Percentiles rank a stretch among this genome's conserved stretches.
Conservation (phyloP, 2,329 filamentous ascomycete species). For the Rhynchosporium graminicola region DNA sequence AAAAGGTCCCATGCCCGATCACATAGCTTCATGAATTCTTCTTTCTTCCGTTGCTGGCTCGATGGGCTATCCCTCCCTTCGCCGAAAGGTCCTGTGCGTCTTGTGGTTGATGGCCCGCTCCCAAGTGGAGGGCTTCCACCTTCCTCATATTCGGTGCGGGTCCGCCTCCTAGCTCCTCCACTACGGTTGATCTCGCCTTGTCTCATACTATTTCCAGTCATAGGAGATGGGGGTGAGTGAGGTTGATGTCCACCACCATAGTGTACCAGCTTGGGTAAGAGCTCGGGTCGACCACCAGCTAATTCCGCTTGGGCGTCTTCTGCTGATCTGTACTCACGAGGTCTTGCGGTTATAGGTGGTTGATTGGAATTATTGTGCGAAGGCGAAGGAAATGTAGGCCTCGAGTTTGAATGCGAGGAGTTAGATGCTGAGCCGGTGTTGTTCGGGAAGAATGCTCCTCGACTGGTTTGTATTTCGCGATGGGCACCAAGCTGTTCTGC, state of each 20-base stretch:
- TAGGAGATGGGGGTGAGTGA: slow-evolving; percentile 72
- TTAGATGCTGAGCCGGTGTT: slow-evolving; percentile 47
- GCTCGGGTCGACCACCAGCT: slow-evolving; percentile 86
- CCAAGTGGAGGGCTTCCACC: slow-evolving; percentile 84
- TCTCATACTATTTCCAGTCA: slow-evolving; percentile 38
- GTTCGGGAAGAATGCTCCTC: slow-evolving; percentile 31
- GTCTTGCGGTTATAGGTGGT: slow-evolving; percentile 58
- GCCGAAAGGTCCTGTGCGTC: slow-evolving; percentile 69
- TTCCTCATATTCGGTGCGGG: slow-evolving; percentile 90
- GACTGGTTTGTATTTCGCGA: slow-evolving; percentile 46
- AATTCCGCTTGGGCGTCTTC: slow-evolving; percentile 93
- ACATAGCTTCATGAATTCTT: slow-evolving; percentile 86
- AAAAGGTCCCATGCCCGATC: slow-evolving; percentile 95
- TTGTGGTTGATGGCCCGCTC: slow-evolving; percentile 63
- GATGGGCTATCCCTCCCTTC: slow-evolving; percentile 82
- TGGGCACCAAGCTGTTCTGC: slow-evolving; percentile 68
- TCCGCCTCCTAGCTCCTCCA: slow-evolving; percentile 70
- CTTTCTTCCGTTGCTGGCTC: slow-evolving; percentile 81
- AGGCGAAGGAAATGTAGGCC: slow-evolving; percentile 75
- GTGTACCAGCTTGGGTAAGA: slow-evolving; percentile 91
- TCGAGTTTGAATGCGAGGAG: slow-evolving; percentile 62
- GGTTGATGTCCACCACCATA: slow-evolving; percentile 93
- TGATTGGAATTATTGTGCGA: slow-evolving; percentile 65
- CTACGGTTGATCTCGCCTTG: slow-evolving; percentile 44
- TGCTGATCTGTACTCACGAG: slow-evolving; percentile 89